Percentiles rank a stretch among this genome's conserved stretches.
These are phyloP conservation scores for Athelia psychrophila DNA, from an alignment of 1,284 basidiomycete genomes.

Conservation along the genomic window DNA sequence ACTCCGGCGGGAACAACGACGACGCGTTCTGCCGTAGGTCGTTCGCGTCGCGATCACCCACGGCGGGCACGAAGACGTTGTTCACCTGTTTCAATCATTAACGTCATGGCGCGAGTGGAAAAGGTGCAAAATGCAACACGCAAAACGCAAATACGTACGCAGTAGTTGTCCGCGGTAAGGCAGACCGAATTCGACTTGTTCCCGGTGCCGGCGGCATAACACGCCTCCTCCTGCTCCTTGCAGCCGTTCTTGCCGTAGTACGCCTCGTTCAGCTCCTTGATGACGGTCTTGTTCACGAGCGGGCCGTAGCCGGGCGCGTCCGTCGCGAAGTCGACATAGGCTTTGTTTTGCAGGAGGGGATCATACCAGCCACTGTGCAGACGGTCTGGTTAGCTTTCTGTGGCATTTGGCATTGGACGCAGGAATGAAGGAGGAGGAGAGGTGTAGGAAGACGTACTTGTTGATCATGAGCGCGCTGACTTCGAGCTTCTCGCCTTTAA, in stretches of 20 bases:
- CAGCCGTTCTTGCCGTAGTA: slow-evolving; percentile 51
- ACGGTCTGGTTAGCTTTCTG: slow-evolving; percentile 2
- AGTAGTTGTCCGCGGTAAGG: slow-evolving; percentile 48
- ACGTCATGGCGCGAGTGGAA: too few relatives aligned
- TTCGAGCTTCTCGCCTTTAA: slow-evolving; percentile 40
- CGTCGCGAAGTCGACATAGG: slow-evolving; percentile 58
- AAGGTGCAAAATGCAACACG: too few relatives aligned
- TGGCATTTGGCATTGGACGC: too few relatives aligned
- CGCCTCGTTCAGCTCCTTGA: slow-evolving; percentile 44
- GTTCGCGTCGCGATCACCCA: slow-evolving; percentile 49
- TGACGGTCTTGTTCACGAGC: slow-evolving; percentile 44
- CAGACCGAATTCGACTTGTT: slow-evolving; percentile 47
- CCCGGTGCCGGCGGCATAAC: slow-evolving; percentile 49
- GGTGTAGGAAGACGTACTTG: slow-evolving; percentile 31
- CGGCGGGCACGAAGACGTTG: slow-evolving; percentile 46
- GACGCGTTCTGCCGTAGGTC: slow-evolving; percentile 58
- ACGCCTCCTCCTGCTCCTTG: slow-evolving; percentile 47
- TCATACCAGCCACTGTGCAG: slow-evolving; percentile 66
- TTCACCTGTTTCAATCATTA: slow-evolving; percentile 31
- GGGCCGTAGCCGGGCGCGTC: slow-evolving; percentile 65
- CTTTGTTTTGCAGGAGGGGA: slow-evolving; percentile 58
- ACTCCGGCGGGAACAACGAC: slow-evolving; percentile 53
- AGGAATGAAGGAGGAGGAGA: not conserved
- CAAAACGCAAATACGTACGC: slow-evolving; percentile 45
- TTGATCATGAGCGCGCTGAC: slow-evolving; percentile 52